phyloP scores from a whole-genome alignment of 2,329 filamentous ascomycete species.

The Elsinoe arachidis region DNA sequence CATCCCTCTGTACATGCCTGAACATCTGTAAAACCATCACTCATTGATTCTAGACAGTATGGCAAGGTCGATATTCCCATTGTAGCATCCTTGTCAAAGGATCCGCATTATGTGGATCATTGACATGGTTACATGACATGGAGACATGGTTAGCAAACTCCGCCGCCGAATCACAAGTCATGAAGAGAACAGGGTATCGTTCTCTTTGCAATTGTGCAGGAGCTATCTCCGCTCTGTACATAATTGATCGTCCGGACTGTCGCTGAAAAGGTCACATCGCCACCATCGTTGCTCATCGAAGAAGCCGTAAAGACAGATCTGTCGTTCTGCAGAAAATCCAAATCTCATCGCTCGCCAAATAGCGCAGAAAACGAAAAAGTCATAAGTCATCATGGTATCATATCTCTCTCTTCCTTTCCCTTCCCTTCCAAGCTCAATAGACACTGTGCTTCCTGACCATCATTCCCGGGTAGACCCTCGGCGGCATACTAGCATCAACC shows the following conservation, averaged over 20 bases:
- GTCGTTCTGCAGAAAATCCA: neutral
- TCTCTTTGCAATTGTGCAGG: neutral
- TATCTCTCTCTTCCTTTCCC: neutral
- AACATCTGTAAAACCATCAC: too few species aligned
- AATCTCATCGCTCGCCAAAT: neutral
- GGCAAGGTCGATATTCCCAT: too few species aligned
- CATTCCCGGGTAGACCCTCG: slow-evolving; percentile 1
- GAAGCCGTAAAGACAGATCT: neutral
- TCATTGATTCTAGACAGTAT: too few species aligned
- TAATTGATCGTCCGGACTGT: neutral
- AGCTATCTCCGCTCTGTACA: slow-evolving; percentile 1
- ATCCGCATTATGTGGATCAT: too few species aligned
- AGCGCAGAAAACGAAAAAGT: neutral
- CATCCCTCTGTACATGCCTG: too few species aligned
- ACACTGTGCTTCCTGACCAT: neutral
- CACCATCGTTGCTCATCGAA: neutral
- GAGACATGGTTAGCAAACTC: too few species aligned
- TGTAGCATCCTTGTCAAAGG: too few species aligned
- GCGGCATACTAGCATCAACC: slow-evolving; percentile 11
- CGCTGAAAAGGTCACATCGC: neutral
- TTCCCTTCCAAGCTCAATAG: neutral
- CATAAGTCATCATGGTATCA: neutral
- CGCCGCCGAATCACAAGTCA: too few species aligned
- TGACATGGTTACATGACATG: too few species aligned
- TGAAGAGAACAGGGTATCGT: too few species aligned